phyloP scores from a whole-genome alignment of 2,329 filamentous ascomycete genomes.

The Gaeumannomyces tritici region DNA sequence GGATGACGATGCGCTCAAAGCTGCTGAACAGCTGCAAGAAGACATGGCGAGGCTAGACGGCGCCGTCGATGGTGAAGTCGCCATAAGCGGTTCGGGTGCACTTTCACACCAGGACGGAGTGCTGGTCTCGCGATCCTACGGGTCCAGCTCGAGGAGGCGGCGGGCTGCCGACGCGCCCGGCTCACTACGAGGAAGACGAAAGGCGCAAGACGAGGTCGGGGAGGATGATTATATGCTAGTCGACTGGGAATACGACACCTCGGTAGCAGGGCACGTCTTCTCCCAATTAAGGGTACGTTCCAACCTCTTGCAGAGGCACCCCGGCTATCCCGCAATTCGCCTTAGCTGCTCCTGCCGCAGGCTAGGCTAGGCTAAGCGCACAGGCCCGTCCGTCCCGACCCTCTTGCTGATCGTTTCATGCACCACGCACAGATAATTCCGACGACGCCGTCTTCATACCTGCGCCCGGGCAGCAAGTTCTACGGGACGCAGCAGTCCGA shows the following conservation, averaged over 20 bases:
- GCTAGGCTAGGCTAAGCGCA: neutral
- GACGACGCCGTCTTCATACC: conserved; percentile 72
- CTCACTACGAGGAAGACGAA: neutral
- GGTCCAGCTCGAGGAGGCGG: neutral
- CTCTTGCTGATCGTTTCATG: neutral
- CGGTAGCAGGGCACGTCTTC: neutral
- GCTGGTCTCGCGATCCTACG: neutral
- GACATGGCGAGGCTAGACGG: neutral
- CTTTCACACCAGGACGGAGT: neutral
- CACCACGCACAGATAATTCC: conserved; percentile 52
- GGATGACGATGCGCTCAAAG: neutral
- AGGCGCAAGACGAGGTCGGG: neutral
- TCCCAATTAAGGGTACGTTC: neutral
- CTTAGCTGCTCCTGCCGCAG: neutral
- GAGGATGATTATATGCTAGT: neutral
- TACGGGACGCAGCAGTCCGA: conserved; percentile 89
- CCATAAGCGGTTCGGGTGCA: neutral
- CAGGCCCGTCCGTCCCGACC: neutral
- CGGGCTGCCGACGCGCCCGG: neutral
- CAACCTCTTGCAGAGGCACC: no score
- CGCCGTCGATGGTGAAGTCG: neutral
- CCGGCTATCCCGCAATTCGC: conserved; percentile 11
- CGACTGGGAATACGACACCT: neutral
- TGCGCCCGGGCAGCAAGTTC: conserved; percentile 82
- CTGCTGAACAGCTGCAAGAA: neutral